Conservation (phyloP, 306 rosid genomes). For the Vicia villosa region DNA sequence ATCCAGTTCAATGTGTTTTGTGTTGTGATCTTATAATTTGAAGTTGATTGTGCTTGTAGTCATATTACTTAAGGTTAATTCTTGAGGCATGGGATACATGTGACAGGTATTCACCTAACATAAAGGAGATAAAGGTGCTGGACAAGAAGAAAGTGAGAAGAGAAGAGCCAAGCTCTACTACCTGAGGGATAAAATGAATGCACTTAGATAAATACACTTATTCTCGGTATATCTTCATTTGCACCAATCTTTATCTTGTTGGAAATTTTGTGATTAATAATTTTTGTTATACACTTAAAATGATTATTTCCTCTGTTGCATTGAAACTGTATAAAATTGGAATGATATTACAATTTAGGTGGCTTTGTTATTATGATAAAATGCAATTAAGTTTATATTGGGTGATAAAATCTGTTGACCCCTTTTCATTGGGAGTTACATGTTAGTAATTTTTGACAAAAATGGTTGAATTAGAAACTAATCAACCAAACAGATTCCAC, state of each 20-base stretch:
- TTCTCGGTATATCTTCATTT: constrained; percentile 24
- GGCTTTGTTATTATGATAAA: too few species aligned
- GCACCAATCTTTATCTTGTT: constrained; percentile 31
- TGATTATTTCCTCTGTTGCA: background rate
- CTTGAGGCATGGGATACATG: constrained; percentile 17
- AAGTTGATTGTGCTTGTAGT: constrained; percentile 27
- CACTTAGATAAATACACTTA: constrained; percentile 52
- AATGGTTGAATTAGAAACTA: too few species aligned
- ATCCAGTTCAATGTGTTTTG: background rate
- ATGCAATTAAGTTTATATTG: too few species aligned
- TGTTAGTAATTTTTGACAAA: too few species aligned
- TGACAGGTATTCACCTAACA: constrained; percentile 97
- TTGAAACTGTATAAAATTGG: constrained; percentile 6
- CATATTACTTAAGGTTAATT: constrained; percentile 12
- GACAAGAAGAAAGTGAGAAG: constrained; percentile 92
- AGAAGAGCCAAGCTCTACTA: constrained; percentile 97
- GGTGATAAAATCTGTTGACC: too few species aligned
- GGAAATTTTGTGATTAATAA: constrained; percentile 31
- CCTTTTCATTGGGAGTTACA: too few species aligned
- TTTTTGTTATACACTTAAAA: constrained; percentile 28
- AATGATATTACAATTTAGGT: too few species aligned
- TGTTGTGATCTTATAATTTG: constrained; percentile 8
- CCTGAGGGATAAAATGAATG: constrained; percentile 88
- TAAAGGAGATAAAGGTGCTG: constrained; percentile 93
- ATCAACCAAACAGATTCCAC: too few species aligned